Evolutionary conservation across 805 yeast genomes (phyloP).

Genomic region (Yamadazyma sp.): DNA sequence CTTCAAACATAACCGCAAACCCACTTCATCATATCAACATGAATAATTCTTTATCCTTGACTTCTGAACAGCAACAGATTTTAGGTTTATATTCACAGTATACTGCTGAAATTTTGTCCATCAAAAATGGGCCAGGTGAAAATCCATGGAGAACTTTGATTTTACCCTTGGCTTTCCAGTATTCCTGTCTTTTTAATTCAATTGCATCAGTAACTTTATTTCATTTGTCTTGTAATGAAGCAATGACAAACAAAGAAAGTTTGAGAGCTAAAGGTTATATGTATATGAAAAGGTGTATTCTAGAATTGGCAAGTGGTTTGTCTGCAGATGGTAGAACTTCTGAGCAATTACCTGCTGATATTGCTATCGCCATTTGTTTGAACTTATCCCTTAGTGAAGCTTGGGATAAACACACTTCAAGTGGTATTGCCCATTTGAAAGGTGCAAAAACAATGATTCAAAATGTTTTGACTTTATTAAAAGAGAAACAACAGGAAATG

Average conservation of each 20-base stretch:
- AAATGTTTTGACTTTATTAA: conserved; percentile 35
- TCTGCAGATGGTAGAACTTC: conserved; percentile 19
- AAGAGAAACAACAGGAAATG: conserved; percentile 19
- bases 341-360: conserved; percentile 50
- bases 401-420: conserved; percentile 65
- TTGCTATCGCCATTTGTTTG: conserved; percentile 63
- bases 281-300: conserved; percentile 59
- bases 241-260: conserved; percentile 39
- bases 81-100: conserved; percentile 31
- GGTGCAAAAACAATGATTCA: conserved; percentile 64
- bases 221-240: conserved; percentile 41
- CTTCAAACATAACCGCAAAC: conserved; percentile 6
- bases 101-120: conserved; percentile 51
- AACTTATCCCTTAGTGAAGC: conserved; percentile 63
- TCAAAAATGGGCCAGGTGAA: conserved; percentile 60
- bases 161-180: conserved; percentile 53
- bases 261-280: conserved; percentile 48
- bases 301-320: conserved; percentile 57
- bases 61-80: conserved; percentile 36
- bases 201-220: conserved; percentile 66
- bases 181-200: conserved; percentile 58
- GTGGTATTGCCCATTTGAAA: conserved; percentile 66
- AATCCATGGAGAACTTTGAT: conserved; percentile 65
- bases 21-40: conserved; percentile 6
- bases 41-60: conserved; percentile 16